Percentiles rank a stretch among this genome's conserved stretches.
These are phyloP conservation scores for Yarrowia bubula DNA, from an alignment of 805 yeast genomes.

Conservation along the genomic window DNA sequence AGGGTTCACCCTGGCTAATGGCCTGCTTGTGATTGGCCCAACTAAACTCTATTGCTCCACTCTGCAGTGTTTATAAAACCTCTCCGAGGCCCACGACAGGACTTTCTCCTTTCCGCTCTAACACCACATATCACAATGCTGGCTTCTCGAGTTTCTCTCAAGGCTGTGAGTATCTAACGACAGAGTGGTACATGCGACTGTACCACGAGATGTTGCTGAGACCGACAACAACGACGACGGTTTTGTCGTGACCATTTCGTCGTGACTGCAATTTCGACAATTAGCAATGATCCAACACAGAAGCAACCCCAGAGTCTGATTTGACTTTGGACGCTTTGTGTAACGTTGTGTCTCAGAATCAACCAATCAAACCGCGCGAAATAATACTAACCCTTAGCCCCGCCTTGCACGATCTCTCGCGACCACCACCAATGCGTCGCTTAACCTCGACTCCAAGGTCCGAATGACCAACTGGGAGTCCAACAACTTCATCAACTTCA, in stretches of 20 bases:
- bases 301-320: too few relatives aligned
- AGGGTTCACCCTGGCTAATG: slow-evolving; percentile 16
- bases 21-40: slow-evolving; percentile 7
- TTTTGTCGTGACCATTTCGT: too few relatives aligned
- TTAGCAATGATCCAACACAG: background rate
- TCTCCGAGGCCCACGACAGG: slow-evolving; percentile 17
- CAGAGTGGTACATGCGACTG: too few relatives aligned
- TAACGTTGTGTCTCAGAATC: background rate
- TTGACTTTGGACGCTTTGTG: too few relatives aligned
- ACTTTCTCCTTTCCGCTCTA: slow-evolving; percentile 22
- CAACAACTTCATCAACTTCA: slow-evolving; percentile 86
- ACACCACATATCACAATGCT: slow-evolving; percentile 19
- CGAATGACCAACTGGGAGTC: slow-evolving; percentile 60
- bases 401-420: slow-evolving; percentile 30
- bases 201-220: too few relatives aligned
- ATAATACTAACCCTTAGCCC: slow-evolving; percentile 30
- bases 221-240: too few relatives aligned
- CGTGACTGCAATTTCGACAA: too few relatives aligned
- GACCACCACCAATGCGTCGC: slow-evolving; percentile 28
- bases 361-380: background rate
- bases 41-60: background rate
- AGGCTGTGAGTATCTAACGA: slow-evolving; percentile 21
- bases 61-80: slow-evolving; percentile 25
- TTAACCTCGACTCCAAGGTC: slow-evolving; percentile 69
- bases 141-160: slow-evolving; percentile 27